phyloP scores from a whole-genome alignment of 805 yeast species.

The Metschnikowia matae region DNA sequence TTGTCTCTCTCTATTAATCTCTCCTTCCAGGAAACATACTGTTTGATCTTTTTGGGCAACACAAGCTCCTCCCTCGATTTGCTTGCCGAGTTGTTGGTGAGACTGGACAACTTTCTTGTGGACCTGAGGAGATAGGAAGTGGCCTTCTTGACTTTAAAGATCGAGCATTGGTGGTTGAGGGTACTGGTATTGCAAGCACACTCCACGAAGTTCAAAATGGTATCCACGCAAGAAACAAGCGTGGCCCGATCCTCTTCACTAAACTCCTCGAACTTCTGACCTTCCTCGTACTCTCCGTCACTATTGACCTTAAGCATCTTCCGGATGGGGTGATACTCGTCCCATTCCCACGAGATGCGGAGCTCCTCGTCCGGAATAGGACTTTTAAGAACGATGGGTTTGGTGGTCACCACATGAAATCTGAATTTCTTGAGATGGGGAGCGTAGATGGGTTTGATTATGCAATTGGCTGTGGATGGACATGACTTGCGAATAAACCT shows the following conservation, averaged over 20 bases:
- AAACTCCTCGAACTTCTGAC: conserved; percentile 49
- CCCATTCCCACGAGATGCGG: conserved; percentile 89
- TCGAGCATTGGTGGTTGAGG: conserved; percentile 44
- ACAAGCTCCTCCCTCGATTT: conserved; percentile 40
- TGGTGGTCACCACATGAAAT: conserved; percentile 54
- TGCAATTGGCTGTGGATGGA: conserved; percentile 60
- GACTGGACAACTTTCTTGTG: conserved; percentile 47
- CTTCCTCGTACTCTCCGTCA: conserved; percentile 21
- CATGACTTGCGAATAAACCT: conserved; percentile 76
- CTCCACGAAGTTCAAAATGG: conserved; percentile 56
- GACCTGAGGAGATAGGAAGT: conserved; percentile 58
- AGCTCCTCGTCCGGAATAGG: conserved; percentile 52
- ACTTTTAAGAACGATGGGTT: conserved; percentile 40
- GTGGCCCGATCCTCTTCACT: conserved; percentile 49
- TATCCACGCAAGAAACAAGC: conserved; percentile 59
- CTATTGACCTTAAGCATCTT: conserved; percentile 37
- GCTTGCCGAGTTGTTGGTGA: conserved; percentile 30
- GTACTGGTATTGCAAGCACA: conserved; percentile 53
- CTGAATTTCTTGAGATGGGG: conserved; percentile 39
- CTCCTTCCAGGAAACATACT: conserved; percentile 37
- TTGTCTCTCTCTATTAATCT: conserved; percentile 30
- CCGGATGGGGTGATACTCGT: conserved; percentile 66
- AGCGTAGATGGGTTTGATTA: conserved; percentile 46
- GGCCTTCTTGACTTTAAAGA: conserved; percentile 58
- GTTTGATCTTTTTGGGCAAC: conserved; percentile 25